Percentiles rank a stretch among this genome's conserved stretches.
phyloP scores from a whole-genome alignment of 495 filamentous ascomycete genomes.

The Penicillium samsonianum region DNA sequence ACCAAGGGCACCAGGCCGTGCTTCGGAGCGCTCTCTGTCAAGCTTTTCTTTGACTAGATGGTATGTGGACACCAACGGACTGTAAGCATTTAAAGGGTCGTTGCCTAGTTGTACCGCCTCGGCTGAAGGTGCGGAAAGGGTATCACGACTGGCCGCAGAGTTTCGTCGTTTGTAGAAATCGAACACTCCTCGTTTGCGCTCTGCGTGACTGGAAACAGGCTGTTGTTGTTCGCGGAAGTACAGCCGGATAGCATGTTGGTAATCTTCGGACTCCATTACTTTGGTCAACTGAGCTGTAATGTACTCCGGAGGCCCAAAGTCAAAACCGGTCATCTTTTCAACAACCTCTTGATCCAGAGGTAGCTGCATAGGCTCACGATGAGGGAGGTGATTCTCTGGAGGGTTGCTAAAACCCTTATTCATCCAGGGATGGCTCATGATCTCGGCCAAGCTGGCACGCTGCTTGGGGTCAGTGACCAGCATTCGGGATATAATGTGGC shows the following conservation, averaged over 20 bases:
- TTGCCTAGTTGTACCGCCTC: slow-evolving; percentile 80
- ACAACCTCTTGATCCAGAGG: slow-evolving; percentile 84
- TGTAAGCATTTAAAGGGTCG: slow-evolving; percentile 92
- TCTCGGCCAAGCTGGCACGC: slow-evolving; percentile 83
- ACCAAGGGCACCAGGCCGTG: slow-evolving; percentile 60
- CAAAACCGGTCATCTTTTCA: slow-evolving; percentile 95
- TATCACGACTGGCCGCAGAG: slow-evolving; percentile 81
- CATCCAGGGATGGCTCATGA: slow-evolving; percentile 97
- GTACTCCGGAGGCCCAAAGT: slow-evolving; percentile 84
- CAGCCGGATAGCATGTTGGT: slow-evolving; percentile 73
- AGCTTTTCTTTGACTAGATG: slow-evolving; percentile 94
- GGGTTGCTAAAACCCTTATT: slow-evolving; percentile 84
- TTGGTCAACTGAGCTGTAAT: slow-evolving; percentile 81
- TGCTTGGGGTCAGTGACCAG: slow-evolving; percentile 91
- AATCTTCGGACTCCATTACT: slow-evolving; percentile 86
- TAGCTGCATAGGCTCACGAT: slow-evolving; percentile 78
- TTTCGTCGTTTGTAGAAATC: slow-evolving; percentile 97
- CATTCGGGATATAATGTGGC: slow-evolving; percentile 92
- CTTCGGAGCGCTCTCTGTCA: slow-evolving; percentile 71
- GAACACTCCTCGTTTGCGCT: slow-evolving; percentile 88
- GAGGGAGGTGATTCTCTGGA: slow-evolving; percentile 87
- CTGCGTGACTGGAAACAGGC: slow-evolving; percentile 63
- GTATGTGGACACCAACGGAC: slow-evolving; percentile 90
- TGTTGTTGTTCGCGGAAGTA: slow-evolving; percentile 64
- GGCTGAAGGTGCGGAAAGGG: slow-evolving; percentile 78